Evolutionary conservation across 768 basidiomycete genomes (phyloP), one percentile per base, ranked within the genome.

Genomic region (Suillus brevipes): DNA sequence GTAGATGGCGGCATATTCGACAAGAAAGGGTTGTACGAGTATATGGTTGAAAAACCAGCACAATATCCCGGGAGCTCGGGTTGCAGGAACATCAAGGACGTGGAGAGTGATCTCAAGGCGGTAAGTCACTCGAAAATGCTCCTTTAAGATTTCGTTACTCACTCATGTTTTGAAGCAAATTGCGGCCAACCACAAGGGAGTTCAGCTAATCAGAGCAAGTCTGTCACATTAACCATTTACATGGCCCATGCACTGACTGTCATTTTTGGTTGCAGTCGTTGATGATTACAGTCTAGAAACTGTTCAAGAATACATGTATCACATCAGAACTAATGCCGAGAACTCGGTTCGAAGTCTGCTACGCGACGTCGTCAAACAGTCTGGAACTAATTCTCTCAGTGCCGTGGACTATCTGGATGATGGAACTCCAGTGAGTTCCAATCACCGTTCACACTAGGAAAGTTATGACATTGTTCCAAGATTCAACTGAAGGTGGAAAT

Each of bases 221-320:
- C 73, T 66, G 86, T 72, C n/a, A 20, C 38, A 31, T 67, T 12
- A 28, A 49, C 4, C 25, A 36, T 37, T 16, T 13, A 25, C 63
- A 10, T 57, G 49, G 23, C 45, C 12, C 50, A 62, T 69, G 47
- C 16, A 52, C 59, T 73, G 56, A 42, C 57, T 10, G 61, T 42
- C 23, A 50, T 60, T 52, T 61, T 36, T 60, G 13, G 45, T 42
- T 58, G 45, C 67, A 94, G 88, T 98, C 70, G 89, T 97, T 60
- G 84, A 88, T 6, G 96, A 99, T 69, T 97, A 97, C 70, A 85
- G 89, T 7, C 83, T 97, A 49, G 78, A 86, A 64, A 94, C 88
- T 0, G 96, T 99, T 5, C 95, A 97, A 73, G 88, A 92, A 71
- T 97, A 97, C 76, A 97, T 97, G 95, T 85, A 86, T 66, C 89